Evolutionary conservation across 176 grass and related monocot species (phyloP).

Genomic region (Poa pratensis): DNA sequence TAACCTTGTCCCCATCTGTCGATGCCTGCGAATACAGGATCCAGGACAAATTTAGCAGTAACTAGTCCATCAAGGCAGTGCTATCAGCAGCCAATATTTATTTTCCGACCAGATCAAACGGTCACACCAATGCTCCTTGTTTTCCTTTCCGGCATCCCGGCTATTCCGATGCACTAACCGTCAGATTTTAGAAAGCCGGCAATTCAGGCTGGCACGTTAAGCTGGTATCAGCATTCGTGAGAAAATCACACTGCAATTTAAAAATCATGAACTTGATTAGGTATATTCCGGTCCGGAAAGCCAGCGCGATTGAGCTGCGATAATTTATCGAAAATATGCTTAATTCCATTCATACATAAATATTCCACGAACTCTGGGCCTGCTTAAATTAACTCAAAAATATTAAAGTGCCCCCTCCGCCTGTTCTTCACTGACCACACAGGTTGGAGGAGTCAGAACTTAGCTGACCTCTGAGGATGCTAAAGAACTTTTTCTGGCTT

Average conservation of each 20-base stretch:
- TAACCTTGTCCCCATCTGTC: constrained; percentile 16
- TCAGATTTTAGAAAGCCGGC: background rate
- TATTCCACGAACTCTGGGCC: background rate
- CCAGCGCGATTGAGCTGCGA: background rate
- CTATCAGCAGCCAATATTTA: constrained; percentile 1
- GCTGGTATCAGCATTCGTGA: background rate
- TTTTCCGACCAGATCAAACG: constrained; percentile 32
- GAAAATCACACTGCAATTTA: background rate
- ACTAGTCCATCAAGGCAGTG: background rate
- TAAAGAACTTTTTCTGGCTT: background rate
- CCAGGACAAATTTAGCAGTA: constrained; percentile 11
- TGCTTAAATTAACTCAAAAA: background rate
- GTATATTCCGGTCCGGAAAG: background rate
- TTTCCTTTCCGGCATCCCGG: background rate
- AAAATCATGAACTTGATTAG: background rate
- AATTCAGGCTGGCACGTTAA: background rate
- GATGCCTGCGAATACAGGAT: constrained; percentile 5
- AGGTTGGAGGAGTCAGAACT: constrained; percentile 29
- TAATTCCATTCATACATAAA: background rate
- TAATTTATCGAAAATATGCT: background rate
- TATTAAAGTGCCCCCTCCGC: constrained; percentile 8
- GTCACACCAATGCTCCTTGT: constrained; percentile 23
- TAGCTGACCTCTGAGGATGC: constrained; percentile 36
- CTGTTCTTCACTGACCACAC: constrained; percentile 30
- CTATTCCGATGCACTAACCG: constrained; percentile 9